A percentile compares a stretch with the other conserved stretches of the same genome.
Evolutionary conservation across 2,329 filamentous ascomycete species (phyloP).

Genomic region (Thielaviopsis musarum): DNA sequence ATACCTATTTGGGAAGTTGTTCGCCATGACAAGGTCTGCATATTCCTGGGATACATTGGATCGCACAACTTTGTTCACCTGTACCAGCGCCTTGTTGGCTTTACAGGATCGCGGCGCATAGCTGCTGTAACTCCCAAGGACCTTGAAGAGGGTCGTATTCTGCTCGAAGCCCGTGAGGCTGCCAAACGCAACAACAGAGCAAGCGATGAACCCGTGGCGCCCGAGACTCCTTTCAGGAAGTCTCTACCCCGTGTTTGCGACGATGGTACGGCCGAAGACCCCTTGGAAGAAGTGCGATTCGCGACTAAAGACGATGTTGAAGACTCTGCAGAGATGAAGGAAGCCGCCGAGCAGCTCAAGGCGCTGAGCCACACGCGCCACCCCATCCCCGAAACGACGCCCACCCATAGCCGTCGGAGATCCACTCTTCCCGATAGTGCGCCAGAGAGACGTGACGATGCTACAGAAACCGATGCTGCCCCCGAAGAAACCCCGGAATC

Average conservation of each 20-base stretch:
- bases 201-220: conserved; percentile 4
- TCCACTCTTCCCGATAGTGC: conserved; percentile 23
- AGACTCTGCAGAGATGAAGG: conserved; percentile 53
- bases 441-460: conserved; percentile 19
- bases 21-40: conserved; percentile 50
- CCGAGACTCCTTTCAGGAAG: conserved; percentile 5
- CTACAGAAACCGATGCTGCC: conserved; percentile 23
- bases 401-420: conserved; percentile 10
- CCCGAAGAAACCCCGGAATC: conserved; percentile 16
- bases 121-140: conserved; percentile 29
- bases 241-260: neutral
- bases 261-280: conserved; percentile 1
- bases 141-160: conserved; percentile 38
- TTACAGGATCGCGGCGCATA: conserved; percentile 9
- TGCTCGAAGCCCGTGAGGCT: conserved; percentile 35
- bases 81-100: conserved; percentile 39
- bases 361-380: conserved; percentile 47
- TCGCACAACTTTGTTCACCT: conserved; percentile 51
- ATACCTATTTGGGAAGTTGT: conserved; percentile 46
- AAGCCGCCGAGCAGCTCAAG: conserved; percentile 50
- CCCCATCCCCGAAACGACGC: conserved; percentile 22
- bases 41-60: conserved; percentile 46
- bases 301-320: conserved; percentile 25
- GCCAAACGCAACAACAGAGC: conserved; percentile 15
- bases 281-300: conserved; percentile 9